Percentiles rank a stretch among this genome's conserved stretches.
These are phyloP conservation scores for Cercospora canescens DNA, from an alignment of 2,329 filamentous ascomycete genomes.

Conservation along the genomic window DNA sequence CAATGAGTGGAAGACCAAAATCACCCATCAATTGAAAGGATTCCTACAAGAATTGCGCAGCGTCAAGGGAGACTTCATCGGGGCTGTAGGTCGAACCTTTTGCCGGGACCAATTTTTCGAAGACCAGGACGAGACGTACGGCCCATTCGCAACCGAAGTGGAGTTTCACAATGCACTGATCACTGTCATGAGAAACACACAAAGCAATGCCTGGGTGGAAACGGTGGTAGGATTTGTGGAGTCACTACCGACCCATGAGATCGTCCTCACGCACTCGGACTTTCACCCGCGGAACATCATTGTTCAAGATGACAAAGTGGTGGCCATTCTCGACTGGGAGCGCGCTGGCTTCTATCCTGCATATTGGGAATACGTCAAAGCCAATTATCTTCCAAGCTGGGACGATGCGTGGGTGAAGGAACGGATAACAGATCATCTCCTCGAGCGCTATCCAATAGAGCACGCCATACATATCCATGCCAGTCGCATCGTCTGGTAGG, in stretches of 20 bases:
- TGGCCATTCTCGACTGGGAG: slow-evolving; percentile 21
- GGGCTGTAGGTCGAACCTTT: not conserved
- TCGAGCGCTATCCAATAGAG: not conserved
- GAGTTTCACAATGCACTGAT: not conserved
- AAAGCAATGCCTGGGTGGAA: not conserved
- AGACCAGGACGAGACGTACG: not conserved
- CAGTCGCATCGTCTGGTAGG: not conserved
- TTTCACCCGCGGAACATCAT: slow-evolving; percentile 22
- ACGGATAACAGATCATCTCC: not conserved
- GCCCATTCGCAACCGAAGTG: not conserved
- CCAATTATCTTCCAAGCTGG: slow-evolving; percentile 5
- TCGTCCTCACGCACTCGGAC: slow-evolving; percentile 21
- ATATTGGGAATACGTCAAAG: slow-evolving; percentile 17
- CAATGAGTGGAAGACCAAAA: not conserved
- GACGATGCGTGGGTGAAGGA: not conserved
- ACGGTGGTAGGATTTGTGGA: not conserved
- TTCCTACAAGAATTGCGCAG: not conserved
- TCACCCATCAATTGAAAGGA: not conserved
- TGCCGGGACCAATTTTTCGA: slow-evolving; percentile 4
- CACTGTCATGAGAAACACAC: not conserved
- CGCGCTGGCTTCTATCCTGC: slow-evolving; percentile 15
- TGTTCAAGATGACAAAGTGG: slow-evolving; percentile 11
- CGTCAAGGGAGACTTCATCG: not conserved
- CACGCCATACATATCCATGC: not conserved
- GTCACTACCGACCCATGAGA: slow-evolving; percentile 4